These are phyloP conservation scores for Pisolithus sp. DNA, from an alignment of 768 basidiomycete genomes.

Conservation along the genomic window DNA sequence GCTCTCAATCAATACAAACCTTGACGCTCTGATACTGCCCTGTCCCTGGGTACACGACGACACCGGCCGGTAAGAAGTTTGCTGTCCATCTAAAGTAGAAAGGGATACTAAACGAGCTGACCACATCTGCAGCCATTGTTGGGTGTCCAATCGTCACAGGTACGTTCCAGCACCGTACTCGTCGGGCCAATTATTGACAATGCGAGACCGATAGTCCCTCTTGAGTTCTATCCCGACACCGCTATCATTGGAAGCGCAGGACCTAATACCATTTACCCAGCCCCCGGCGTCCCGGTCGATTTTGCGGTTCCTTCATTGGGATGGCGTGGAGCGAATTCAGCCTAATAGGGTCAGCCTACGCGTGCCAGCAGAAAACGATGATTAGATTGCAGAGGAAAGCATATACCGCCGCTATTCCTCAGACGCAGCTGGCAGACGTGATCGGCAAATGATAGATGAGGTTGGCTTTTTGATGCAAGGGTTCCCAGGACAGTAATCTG, in stretches of 20 bases:
- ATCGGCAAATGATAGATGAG: constrained; percentile 1
- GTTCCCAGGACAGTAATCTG: neutral
- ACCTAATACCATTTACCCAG: constrained; percentile 25
- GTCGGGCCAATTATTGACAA: neutral
- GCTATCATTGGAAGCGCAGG: constrained; percentile 30
- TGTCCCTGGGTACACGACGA: constrained; percentile 16
- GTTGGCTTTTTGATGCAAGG: too few relatives aligned
- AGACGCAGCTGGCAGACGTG: constrained; percentile 41
- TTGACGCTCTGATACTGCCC: constrained; percentile 49
- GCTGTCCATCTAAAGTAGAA: neutral
- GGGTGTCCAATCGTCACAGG: constrained; percentile 32
- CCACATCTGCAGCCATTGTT: constrained; percentile 20
- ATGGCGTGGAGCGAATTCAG: constrained; percentile 39
- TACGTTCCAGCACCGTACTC: constrained; percentile 1
- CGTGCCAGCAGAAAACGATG: constrained; percentile 51
- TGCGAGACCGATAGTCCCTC: constrained; percentile 20
- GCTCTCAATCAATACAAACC: constrained; percentile 35
- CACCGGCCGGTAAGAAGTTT: constrained; percentile 15
- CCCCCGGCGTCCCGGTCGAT: constrained; percentile 38
- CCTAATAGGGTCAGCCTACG: constrained; percentile 37
- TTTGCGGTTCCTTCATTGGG: constrained; percentile 37
- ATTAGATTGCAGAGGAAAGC: constrained; percentile 44
- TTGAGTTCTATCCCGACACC: constrained; percentile 38
- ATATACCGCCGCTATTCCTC: constrained; percentile 48
- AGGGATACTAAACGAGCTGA: neutral